Percentiles rank a stretch among this genome's conserved stretches.
Conservation (phyloP, 306 rosid species). For the Vicia villosa region DNA sequence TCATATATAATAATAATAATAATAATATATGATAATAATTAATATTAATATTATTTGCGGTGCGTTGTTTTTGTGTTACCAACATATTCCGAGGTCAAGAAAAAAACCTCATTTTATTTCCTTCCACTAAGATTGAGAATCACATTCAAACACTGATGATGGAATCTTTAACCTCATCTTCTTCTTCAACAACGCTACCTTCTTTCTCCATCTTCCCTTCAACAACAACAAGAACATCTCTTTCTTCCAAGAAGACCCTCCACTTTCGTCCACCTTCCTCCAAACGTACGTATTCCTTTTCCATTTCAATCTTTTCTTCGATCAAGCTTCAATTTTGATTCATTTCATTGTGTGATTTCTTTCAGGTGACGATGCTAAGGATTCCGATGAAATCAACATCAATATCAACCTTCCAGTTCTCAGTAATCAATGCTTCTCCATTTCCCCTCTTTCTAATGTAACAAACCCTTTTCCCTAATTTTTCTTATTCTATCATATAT, state of each 20-base stretch:
- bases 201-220: slow-evolving; percentile 47
- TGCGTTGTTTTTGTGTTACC: background rate
- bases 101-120: background rate
- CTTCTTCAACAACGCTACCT: slow-evolving; percentile 51
- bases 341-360: background rate
- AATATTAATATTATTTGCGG: background rate
- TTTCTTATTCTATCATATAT: too few species aligned
- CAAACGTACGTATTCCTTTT: slow-evolving; percentile 61
- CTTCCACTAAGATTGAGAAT: background rate
- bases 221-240: background rate
- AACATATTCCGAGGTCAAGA: background rate
- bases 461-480: too few species aligned
- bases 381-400: slow-evolving; percentile 41
- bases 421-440: slow-evolving; percentile 63
- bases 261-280: slow-evolving; percentile 57
- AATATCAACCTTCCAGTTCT: slow-evolving; percentile 51
- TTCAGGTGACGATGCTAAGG: slow-evolving; percentile 67
- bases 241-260: slow-evolving; percentile 39
- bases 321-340: background rate
- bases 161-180: slow-evolving; percentile 62
- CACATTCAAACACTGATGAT: slow-evolving; percentile 20
- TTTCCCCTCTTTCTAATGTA: slow-evolving; percentile 80
- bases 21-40: too few species aligned
- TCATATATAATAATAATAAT: too few species aligned
- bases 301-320: background rate